Base-by-base conservation (phyloP, 1,284 basidiomycete genomes). In the Cryptococcus sp. region DNA sequence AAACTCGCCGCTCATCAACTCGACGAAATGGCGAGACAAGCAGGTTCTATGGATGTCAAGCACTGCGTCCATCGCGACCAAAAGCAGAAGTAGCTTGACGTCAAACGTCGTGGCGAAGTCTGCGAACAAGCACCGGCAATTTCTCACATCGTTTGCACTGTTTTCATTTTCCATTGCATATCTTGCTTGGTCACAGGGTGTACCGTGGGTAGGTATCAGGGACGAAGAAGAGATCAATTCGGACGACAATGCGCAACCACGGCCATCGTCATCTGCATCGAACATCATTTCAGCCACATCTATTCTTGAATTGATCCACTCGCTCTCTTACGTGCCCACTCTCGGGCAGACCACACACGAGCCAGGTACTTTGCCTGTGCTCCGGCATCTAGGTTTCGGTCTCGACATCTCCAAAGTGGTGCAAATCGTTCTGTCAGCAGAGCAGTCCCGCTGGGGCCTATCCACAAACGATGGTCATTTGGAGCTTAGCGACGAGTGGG, bases 111-210 rank as follows among this genome's bases (percentile, higher is more conserved):
- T 60, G 17, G 52, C 51, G 6, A 62, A 66, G 27, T 63, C 68
- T 5, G 43, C 38, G 25, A 51, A 25, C 41, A 76, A 75, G 46
- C 69, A 75, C 45, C 65, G 64, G 3, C 58, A 62, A 10, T 75
- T 73, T 27, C 63, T 75, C 15, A 69, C 64, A 8, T 63, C 72
- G 3, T 76, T 71, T 47, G 74, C 64, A 1, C 62, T 77, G 17
- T 62, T 77, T 1, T 62, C 70, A 5, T 72, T 73, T 50, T 72
- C 72, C 0, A 58, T 76, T 2, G 69, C 74, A 1, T 77, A 77
- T 51, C 64, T 77, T 3, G 76, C 74, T 4, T 75, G 68, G 66
- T 69, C 67, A 3, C 74, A 76, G 55, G 74, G 73, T 19, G 76
- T 75, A 7, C 55, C 62, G 3, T 70, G 70, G 2, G 67, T 75